Evolutionary conservation across 331 rosid genomes (phyloP).

Genomic region (Dryas integrifolia): DNA sequence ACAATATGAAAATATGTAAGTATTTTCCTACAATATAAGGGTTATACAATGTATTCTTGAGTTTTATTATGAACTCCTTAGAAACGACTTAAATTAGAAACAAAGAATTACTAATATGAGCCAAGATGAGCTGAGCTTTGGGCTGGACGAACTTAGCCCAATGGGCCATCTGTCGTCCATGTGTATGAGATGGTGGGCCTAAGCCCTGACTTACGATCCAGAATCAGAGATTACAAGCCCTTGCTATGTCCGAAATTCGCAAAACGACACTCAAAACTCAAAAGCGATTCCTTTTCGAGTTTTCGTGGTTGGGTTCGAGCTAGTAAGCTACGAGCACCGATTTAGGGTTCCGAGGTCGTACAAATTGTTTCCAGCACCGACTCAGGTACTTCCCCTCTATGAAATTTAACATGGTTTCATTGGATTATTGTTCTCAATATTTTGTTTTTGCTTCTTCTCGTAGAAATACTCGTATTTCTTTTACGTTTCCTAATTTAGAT

Average conservation of each 20-base stretch:
- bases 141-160: no score
- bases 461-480: background rate
- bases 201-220: background rate
- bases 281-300: background rate
- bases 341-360: slow-evolving; percentile 1
- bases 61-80: no score
- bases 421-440: background rate
- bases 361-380: background rate
- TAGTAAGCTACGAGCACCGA: slow-evolving; percentile 3
- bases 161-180: no score
- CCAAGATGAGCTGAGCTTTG: no score
- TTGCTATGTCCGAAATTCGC: background rate
- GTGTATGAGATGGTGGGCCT: background rate
- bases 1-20: no score
- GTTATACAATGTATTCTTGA: no score
- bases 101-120: no score
- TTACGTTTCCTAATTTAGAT: background rate
- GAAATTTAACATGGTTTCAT: slow-evolving; percentile 2
- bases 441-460: background rate
- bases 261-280: background rate
- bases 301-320: background rate
- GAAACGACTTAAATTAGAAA: no score
- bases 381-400: slow-evolving; percentile 8
- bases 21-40: no score
- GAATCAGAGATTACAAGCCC: background rate